Evolutionary conservation across 1,284 basidiomycete species (phyloP), one percentile per base, ranked within the genome.

Genomic region (Fistulinella cinereoalba): DNA sequence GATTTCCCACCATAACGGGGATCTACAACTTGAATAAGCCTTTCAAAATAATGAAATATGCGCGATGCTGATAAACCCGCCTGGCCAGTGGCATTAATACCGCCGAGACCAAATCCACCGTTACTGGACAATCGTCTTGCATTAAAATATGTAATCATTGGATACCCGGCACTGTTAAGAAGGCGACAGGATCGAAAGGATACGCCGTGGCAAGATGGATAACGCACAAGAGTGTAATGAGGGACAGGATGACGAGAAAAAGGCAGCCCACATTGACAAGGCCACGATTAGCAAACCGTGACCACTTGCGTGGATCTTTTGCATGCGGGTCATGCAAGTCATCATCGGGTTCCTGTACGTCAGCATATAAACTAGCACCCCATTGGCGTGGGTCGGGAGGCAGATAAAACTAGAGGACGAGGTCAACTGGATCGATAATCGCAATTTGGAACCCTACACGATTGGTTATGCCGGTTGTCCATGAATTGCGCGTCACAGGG

Each of bases 31-130:
- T 21, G 22, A 24, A 40, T 18, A 19, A 37, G 40, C 33, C 41
- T 76, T 76, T 7, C 76, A 4, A 29, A 11, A 52, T 9, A 22
- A 18, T 4, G 24, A 29, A 18, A 33, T 18, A 44, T 5, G 34
- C 23, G 1, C 24, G 12, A 33, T 23, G 43, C n/a, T 16, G n/a
- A 33, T 39, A 11, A 8, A 51, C 55, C 38, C 37, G 79, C 72
- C 67, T 89, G 85, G 6, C 88, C 88, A n/a, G 75, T 77, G 6
- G 77, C 79, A 58, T 90, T 91, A 28, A 72, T 81, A 9, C 88
- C 88, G 27, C 88, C 88, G 31, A 88, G 60, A 58, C 87, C 86
- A 64, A 78, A 83, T 0, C 77, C 80, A 32, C 71, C 70, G 23
- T 64, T 58, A 22, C 51, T 71, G 6, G 71, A 66, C 19, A 56